phyloP scores from a whole-genome alignment of 2,329 filamentous ascomycete genomes.

The Trichoderma aggressivum region DNA sequence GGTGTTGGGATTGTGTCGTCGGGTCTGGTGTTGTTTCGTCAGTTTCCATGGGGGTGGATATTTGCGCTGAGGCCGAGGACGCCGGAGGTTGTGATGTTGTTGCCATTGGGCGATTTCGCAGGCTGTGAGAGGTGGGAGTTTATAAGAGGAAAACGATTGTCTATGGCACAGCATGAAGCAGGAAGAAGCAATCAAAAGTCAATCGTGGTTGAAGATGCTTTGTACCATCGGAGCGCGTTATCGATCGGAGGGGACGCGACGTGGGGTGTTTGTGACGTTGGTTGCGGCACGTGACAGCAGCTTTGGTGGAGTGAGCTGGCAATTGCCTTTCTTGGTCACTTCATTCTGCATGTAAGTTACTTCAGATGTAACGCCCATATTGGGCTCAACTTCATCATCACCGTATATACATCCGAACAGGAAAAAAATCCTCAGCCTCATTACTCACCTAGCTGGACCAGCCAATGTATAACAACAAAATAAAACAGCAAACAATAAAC shows the following conservation, averaged over 20 bases:
- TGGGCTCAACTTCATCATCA: background rate
- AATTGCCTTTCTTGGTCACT: background rate
- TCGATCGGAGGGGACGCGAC: slow-evolving; percentile 17
- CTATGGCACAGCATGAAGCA: background rate
- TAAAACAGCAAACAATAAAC: background rate
- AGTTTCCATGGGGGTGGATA: slow-evolving; percentile 7
- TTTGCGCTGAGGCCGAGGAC: background rate
- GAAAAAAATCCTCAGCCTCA: background rate
- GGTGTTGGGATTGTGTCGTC: background rate
- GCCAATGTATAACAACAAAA: background rate
- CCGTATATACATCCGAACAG: background rate
- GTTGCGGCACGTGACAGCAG: background rate
- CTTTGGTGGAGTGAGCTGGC: background rate
- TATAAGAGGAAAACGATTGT: background rate
- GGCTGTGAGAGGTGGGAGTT: background rate
- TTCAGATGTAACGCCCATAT: background rate
- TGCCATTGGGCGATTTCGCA: background rate
- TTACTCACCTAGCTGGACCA: background rate
- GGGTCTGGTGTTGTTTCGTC: background rate
- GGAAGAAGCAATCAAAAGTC: background rate
- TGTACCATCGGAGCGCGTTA: background rate
- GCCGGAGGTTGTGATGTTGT: background rate
- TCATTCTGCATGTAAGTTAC: background rate
- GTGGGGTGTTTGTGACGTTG: slow-evolving; percentile 11
- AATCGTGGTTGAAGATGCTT: background rate